Base-by-base conservation (phyloP, 306 rosid genomes). In the Lathyrus aphaca region DNA sequence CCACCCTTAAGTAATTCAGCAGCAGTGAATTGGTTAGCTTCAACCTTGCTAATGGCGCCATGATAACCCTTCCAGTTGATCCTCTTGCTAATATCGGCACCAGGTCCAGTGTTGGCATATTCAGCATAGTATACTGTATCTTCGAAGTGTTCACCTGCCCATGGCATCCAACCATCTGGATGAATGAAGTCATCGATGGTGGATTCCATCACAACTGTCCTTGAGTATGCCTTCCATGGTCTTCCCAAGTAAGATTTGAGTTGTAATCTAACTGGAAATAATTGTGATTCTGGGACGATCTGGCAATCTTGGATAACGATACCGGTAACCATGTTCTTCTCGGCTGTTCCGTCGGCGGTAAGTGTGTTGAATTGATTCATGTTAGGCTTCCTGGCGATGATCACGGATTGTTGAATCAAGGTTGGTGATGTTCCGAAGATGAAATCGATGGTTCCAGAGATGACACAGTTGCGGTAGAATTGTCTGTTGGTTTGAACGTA, bases 391-490 rank as follows among this genome's bases (percentile, higher is more conserved):
- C 91, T 82, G 25, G 56, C 85, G 1, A 83, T 65, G 80, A 91
- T 82, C 3, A 43, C 4, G 0, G 84, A 83, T 86, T 85, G 82
- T 40, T 91, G 97, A 74, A 91, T 85, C 17, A 84, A 6, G 1
- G 81, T 53, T 0, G 77, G 0, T 0, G 87, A 74, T 6, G 62
- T 68, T 0, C 97, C 95, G 7, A 91, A 91, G 69, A 91, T 88
- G 85, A 77, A 91, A 66, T 91, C 97, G 0, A 91, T 42, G 0
- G 94, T 88, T 5, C 97, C 97, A 0, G 88, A 82, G 44, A 91
- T 78, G 5, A 77, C 86, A 16, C 97, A 86, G 63, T 91, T 78
- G 42, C 95, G 75, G 77, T 81, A 91, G 86, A 86, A 91, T 25
- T 91, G 97, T 14, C 92, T 82, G 1, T 83, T 71, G 7, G 80